Evolutionary conservation across 768 basidiomycete genomes (phyloP).

Genomic region (Suillus spraguei): DNA sequence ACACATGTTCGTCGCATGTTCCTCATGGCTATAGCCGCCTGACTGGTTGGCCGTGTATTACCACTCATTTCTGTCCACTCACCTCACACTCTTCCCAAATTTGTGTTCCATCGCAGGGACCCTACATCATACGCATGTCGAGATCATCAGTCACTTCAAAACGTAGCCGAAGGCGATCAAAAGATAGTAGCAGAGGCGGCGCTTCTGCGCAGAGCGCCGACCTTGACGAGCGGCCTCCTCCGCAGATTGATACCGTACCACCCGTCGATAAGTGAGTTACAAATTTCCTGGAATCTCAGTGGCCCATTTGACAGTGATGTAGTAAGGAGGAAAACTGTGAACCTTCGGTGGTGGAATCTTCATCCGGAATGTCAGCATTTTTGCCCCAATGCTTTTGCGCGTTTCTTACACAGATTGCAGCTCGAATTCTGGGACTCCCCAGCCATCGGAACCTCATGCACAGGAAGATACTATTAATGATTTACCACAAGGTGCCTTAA

Average conservation of each 20-base stretch:
- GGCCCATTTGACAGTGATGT: not conserved
- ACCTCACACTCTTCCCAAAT: not conserved
- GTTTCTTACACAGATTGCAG: not conserved
- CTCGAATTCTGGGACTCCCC: not conserved
- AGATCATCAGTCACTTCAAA: not conserved
- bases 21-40: too few relatives aligned
- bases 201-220: not conserved
- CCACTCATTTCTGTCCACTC: too few relatives aligned
- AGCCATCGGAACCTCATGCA: not conserved
- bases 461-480: accelerated
- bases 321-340: not conserved
- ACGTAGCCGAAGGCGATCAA: not conserved
- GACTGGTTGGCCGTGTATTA: too few relatives aligned
- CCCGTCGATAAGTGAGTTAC: not conserved
- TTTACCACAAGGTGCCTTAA: not conserved
- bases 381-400: not conserved
- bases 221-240: not conserved
- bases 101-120: not conserved
- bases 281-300: not conserved
- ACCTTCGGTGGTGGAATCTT: not conserved
- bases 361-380: not conserved
- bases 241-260: not conserved
- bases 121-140: not conserved
- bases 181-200: not conserved
- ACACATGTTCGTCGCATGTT: too few relatives aligned